A percentile compares a stretch with the other conserved stretches of the same genome.
These are phyloP conservation scores for Antrodiella citrinella DNA, from an alignment of 768 basidiomycete species.

Conservation along the genomic window DNA sequence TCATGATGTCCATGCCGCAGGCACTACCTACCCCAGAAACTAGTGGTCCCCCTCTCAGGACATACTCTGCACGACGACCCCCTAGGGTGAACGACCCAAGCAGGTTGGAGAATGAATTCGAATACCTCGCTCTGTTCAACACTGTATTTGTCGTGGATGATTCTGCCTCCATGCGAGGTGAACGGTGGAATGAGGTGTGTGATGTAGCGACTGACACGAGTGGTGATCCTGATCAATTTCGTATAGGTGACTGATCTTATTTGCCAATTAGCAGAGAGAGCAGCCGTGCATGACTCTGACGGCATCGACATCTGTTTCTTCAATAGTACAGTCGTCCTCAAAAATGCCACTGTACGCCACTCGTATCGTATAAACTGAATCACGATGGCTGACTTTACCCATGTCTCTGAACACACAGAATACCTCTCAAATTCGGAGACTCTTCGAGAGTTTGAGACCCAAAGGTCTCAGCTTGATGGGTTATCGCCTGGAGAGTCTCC, in stretches of 20 bases:
- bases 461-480: conserved; percentile 39
- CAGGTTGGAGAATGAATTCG: conserved; percentile 18
- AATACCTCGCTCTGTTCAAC: conserved; percentile 38
- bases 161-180: conserved; percentile 46
- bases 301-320: conserved; percentile 61
- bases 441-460: conserved; percentile 40
- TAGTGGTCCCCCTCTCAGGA: not conserved
- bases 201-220: not conserved
- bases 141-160: conserved; percentile 57
- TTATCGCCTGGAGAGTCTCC: conserved; percentile 29
- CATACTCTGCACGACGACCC: not conserved
- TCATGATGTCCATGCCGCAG: not conserved
- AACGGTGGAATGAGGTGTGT: conserved; percentile 43
- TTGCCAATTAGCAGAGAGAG: conserved; percentile 38
- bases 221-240: not conserved
- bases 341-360: conserved; percentile 32
- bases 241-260: conserved; percentile 23
- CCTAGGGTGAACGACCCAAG: conserved; percentile 9
- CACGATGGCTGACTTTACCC: not conserved
- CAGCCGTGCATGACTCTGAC: conserved; percentile 42
- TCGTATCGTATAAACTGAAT: not conserved
- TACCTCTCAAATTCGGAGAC: conserved; percentile 28
- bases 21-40: not conserved
- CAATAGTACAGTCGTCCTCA: conserved; percentile 28
- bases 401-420: conserved; percentile 25